Conservation (phyloP, 192 early-diverging fungal genomes). For the Mortierella alpina region DNA sequence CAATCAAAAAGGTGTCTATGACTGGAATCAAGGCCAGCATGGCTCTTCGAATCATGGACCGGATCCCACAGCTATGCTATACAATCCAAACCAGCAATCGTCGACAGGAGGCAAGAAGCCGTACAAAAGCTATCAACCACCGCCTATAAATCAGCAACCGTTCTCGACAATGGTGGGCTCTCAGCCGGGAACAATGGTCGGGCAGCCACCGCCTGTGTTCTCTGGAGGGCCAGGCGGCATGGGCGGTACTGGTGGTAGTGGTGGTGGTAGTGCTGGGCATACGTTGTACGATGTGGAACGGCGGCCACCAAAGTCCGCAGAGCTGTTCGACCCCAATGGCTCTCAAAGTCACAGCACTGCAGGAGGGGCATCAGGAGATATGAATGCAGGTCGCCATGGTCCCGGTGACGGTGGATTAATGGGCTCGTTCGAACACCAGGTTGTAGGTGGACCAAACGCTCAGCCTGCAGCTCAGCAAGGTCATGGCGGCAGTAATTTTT, state of each 20-base stretch:
- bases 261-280: constrained; percentile 10
- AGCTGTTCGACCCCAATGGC: constrained; percentile 46
- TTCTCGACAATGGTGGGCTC: constrained; percentile 13
- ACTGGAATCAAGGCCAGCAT: constrained; percentile 24
- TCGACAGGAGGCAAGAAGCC: constrained; percentile 19
- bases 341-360: constrained; percentile 4
- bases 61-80: constrained; percentile 21
- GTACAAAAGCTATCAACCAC: constrained; percentile 15
- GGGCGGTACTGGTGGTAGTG: constrained; percentile 9
- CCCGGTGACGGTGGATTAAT: constrained; percentile 5
- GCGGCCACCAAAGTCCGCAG: constrained; percentile 43
- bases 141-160: constrained; percentile 18
- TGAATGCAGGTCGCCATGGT: constrained; percentile 4
- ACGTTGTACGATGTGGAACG: constrained; percentile 38
- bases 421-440: no score
- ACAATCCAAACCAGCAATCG: constrained; percentile 16
- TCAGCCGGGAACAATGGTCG: background rate
- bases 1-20: constrained; percentile 32
- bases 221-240: constrained; percentile 1
- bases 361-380: no score
- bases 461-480: constrained; percentile 4
- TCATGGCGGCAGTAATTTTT: constrained; percentile 6
- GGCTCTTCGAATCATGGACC: background rate
- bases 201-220: background rate
- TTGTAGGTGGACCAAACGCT: background rate